Conservation (phyloP, 192 early-diverging fungal genomes). For the Dispira parvispora region DNA sequence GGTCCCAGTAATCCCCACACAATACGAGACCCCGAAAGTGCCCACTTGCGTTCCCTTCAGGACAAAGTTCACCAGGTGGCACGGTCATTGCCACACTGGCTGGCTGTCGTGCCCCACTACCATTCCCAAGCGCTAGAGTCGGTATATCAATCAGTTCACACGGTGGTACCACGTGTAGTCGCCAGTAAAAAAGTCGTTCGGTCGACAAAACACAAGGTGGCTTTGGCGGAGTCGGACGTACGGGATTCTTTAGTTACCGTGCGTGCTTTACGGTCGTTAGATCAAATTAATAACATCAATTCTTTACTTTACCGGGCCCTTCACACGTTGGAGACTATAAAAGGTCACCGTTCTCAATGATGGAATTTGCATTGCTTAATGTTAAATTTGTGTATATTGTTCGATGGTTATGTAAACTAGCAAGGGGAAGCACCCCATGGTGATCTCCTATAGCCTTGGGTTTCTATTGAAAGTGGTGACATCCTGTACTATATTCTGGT, state of each 20-base stretch:
- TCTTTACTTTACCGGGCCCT: conserved; percentile 4
- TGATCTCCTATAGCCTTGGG: too few relatives aligned
- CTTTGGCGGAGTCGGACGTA: not conserved
- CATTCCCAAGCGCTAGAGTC: not conserved
- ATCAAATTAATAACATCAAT: not conserved
- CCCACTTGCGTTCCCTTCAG: not conserved
- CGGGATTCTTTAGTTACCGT: not conserved
- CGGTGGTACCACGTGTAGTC: not conserved
- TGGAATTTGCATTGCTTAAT: too few relatives aligned
- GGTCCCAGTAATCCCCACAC: too few relatives aligned
- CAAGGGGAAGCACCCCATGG: too few relatives aligned
- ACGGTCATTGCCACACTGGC: not conserved
- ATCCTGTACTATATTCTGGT: too few relatives aligned
- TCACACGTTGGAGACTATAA: conserved; percentile 1
- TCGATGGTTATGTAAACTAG: too few relatives aligned
- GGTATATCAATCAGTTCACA: not conserved
- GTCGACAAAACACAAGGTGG: not conserved
- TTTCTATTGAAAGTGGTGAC: too few relatives aligned
- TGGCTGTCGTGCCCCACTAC: not conserved
- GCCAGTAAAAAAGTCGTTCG: not conserved
- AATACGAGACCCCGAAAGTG: too few relatives aligned
- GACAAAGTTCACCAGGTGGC: not conserved
- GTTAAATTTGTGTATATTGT: too few relatives aligned
- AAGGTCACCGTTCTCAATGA: not conserved
- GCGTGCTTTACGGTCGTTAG: not conserved